Evolutionary conservation across 495 filamentous ascomycete genomes (phyloP).

Genomic region (Monascus purpureus): DNA sequence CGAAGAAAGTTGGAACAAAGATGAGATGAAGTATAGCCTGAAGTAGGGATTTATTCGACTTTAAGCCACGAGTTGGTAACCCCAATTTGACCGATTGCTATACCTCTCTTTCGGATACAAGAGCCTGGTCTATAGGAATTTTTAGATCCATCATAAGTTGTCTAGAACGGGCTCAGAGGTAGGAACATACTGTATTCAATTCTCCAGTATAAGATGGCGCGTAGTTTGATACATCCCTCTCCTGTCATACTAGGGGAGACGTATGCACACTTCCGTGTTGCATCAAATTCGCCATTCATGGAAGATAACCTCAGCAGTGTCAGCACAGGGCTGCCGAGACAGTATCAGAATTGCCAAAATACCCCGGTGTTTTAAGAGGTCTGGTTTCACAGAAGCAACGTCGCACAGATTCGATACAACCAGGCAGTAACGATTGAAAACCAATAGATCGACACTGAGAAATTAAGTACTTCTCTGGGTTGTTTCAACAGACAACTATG

Average conservation of each 20-base stretch:
- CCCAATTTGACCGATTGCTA: background rate
- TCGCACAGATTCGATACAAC: constrained; percentile 17
- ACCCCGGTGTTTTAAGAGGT: constrained; percentile 8
- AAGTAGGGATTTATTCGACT: constrained; percentile 13
- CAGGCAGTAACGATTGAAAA: constrained; percentile 2
- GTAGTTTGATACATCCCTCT: constrained; percentile 3
- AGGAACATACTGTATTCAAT: constrained; percentile 2
- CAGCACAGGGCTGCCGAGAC: constrained; percentile 4
- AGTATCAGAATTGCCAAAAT: constrained; percentile 8
- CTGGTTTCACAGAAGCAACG: constrained; percentile 24
- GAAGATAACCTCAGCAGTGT: constrained; percentile 5
- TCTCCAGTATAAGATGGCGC: constrained; percentile 4
- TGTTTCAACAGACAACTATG: constrained; percentile 1
- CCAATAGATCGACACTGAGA: background rate
- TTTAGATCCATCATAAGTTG: background rate
- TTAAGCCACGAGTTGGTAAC: constrained; percentile 11
- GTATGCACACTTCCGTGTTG: constrained; percentile 11
- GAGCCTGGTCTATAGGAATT: background rate
- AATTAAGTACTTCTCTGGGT: background rate
- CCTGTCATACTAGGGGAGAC: constrained; percentile 7
- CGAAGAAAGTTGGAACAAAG: constrained; percentile 8
- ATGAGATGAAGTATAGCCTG: constrained; percentile 10
- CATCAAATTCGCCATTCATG: constrained; percentile 5
- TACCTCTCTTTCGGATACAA: background rate
- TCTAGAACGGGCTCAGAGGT: constrained; percentile 4